Base-by-base conservation (phyloP, 352 stramenopile species). In the Phytophthora rubi region DNA sequence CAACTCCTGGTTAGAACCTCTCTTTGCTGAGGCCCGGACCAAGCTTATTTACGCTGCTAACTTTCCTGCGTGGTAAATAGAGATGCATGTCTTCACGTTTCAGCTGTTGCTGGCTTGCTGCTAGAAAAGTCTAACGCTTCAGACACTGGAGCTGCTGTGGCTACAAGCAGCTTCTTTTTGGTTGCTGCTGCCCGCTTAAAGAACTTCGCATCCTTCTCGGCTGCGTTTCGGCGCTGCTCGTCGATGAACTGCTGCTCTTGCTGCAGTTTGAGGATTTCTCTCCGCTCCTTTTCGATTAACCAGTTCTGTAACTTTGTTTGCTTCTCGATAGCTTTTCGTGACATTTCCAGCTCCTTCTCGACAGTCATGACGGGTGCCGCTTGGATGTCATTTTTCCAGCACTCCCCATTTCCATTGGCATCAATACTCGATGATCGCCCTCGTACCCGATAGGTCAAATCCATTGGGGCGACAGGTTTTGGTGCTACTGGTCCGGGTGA, bases 231-330 rank as follows among this genome's bases (percentile, higher is more conserved):
- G 9, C 83, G 77, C 57, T 95, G 89, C 47, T 93, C 86, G n/a
- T 96, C 84, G 37, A 91, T 71, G 33, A 83, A 88, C 26, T 92
- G 78, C 53, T 91, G 85, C 57, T 97, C 88, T 45, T 87, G 77
- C 32, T 95, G 81, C 23, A 96, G 77, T 63, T 92, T 90, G 33
- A 92, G 70, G 56, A 96, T 72, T 62, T 97, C 89, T 45, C 86
- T 82, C 32, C 85, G 81, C 62, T 97, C 92, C 58, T 98, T 98
- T 58, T 97, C 86, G 15, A 94, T 77, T 18, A 97, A 75, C 91
- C 91, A 98, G 35, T 88, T 92, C 53, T 97, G 89, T 28, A 98
- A 67, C 52, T 96, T 96, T 2, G 88, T 85, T 58, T 97, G 89
- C 76, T 97, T 97, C 63, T 94, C 89, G 61, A 97, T 95, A 15